Evolutionary conservation across 1,139 yeast genomes (phyloP).

Genomic region (Yamadazyma dendronema): DNA sequence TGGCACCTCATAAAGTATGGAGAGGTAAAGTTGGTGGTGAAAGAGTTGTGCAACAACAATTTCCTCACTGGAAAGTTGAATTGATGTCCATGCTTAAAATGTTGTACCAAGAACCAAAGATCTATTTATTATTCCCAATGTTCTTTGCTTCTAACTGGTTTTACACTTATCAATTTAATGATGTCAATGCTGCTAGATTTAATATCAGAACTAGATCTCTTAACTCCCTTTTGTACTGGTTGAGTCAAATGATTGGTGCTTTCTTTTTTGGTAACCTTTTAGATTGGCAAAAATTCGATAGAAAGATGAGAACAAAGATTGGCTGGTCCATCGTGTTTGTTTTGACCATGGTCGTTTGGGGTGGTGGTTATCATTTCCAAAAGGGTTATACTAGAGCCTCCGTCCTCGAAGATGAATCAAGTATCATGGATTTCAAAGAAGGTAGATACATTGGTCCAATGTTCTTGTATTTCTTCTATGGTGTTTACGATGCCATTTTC

Average conservation of each 20-base stretch:
- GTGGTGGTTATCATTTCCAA: conserved; percentile 59
- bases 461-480: conserved; percentile 61
- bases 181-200: conserved; percentile 55
- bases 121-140: conserved; percentile 54
- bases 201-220: conserved; percentile 59
- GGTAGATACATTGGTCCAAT: conserved; percentile 53
- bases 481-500: conserved; percentile 56
- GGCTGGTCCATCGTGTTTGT: conserved; percentile 46
- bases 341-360: conserved; percentile 53
- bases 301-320: conserved; percentile 46
- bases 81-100: conserved; percentile 38
- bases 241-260: conserved; percentile 60
- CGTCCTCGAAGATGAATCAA: conserved; percentile 3
- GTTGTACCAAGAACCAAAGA: conserved; percentile 46
- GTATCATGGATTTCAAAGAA: conserved; percentile 45
- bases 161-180: conserved; percentile 63
- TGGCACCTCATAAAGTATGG: conserved; percentile 52
- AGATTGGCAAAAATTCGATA: conserved; percentile 41
- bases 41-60: conserved; percentile 40
- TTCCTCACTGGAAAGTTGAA: conserved; percentile 50
- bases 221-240: conserved; percentile 60
- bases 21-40: conserved; percentile 47
- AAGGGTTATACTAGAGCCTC: conserved; percentile 39
- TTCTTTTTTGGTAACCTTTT: conserved; percentile 45
- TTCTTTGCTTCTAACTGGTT: conserved; percentile 66